Percentiles rank a stretch among this genome's conserved stretches.
Evolutionary conservation across 2,329 filamentous ascomycete species (phyloP).

Genomic region (Tolypocladium tropicale): DNA sequence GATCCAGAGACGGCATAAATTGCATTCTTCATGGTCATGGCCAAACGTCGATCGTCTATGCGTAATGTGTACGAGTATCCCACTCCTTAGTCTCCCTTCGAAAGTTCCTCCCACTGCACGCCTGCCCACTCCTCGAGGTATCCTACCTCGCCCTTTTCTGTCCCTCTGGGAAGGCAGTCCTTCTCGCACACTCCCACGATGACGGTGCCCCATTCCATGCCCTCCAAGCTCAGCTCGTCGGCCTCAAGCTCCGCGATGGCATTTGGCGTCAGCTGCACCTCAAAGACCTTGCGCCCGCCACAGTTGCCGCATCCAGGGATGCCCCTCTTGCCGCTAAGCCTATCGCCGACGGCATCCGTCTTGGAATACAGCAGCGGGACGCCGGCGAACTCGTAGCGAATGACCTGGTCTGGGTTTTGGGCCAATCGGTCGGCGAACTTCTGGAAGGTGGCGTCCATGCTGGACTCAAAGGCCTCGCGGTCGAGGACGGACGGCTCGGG

Average conservation of each 20-base stretch:
- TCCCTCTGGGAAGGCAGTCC: conserved; percentile 59
- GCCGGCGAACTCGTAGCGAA: conserved; percentile 70
- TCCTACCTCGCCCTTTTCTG: conserved; percentile 52
- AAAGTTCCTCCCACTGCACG: conserved; percentile 89
- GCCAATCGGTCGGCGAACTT: conserved; percentile 68
- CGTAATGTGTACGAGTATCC: conserved; percentile 10
- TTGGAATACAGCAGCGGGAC: conserved; percentile 71
- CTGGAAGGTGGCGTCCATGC: conserved; percentile 67
- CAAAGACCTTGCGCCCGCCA: conserved; percentile 67
- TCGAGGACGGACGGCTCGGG: conserved; percentile 43
- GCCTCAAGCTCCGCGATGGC: conserved; percentile 82
- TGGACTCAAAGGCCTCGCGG: conserved; percentile 61
- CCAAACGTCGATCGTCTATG: background rate
- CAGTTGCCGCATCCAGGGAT: conserved; percentile 74
- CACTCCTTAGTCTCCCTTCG: conserved; percentile 21
- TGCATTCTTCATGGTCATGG: conserved; percentile 11
- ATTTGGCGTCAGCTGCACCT: conserved; percentile 85
- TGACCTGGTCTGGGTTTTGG: conserved; percentile 74
- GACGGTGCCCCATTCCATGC: conserved; percentile 98
- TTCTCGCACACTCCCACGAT: conserved; percentile 74
- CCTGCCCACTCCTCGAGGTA: conserved; percentile 96
- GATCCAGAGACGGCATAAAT: conserved; percentile 20
- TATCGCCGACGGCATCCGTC: conserved; percentile 60
- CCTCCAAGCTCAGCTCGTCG: conserved; percentile 61
- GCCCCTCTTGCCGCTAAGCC: conserved; percentile 36